Conservation (phyloP, 768 basidiomycete species). For the Trametes cubensis region DNA sequence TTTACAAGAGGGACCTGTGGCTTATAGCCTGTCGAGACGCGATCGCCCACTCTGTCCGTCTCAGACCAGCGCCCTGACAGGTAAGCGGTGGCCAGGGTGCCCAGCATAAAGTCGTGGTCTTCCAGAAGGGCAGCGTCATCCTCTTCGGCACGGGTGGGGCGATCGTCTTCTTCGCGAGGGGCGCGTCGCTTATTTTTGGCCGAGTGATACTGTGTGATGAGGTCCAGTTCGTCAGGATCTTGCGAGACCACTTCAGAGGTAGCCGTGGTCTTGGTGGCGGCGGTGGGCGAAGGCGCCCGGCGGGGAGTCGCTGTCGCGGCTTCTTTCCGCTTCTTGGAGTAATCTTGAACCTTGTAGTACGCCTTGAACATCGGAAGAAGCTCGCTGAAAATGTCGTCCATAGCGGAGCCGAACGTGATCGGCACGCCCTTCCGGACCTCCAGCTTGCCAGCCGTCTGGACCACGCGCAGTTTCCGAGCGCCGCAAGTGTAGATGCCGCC, state of each 20-base stretch:
- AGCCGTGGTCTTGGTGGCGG: neutral
- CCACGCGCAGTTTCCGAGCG: neutral
- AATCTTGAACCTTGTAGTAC: neutral
- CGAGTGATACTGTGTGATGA: too few relatives aligned
- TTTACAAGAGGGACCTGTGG: neutral
- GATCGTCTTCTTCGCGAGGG: too few relatives aligned
- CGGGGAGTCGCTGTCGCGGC: neutral
- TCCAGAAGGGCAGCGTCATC: neutral
- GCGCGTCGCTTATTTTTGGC: too few relatives aligned
- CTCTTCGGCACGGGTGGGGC: too few relatives aligned
- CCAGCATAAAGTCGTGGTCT: neutral
- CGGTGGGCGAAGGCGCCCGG: too few relatives aligned
- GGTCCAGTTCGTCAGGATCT: too few relatives aligned
- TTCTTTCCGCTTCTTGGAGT: neutral
- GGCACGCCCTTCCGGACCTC: neutral
- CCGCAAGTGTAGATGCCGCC: slow-evolving; percentile 1
- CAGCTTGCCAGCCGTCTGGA: neutral
- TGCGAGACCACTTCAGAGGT: too few relatives aligned
- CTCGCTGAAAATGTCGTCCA: neutral
- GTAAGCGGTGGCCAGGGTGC: neutral
- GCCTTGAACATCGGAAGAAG: slow-evolving; percentile 3
- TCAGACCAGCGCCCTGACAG: neutral
- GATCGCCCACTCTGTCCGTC: slow-evolving; percentile 1
- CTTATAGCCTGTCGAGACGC: neutral
- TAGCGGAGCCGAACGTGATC: neutral